These are phyloP conservation scores for Fusarium longipes DNA, from an alignment of 2,329 filamentous ascomycete species.

Conservation along the genomic window DNA sequence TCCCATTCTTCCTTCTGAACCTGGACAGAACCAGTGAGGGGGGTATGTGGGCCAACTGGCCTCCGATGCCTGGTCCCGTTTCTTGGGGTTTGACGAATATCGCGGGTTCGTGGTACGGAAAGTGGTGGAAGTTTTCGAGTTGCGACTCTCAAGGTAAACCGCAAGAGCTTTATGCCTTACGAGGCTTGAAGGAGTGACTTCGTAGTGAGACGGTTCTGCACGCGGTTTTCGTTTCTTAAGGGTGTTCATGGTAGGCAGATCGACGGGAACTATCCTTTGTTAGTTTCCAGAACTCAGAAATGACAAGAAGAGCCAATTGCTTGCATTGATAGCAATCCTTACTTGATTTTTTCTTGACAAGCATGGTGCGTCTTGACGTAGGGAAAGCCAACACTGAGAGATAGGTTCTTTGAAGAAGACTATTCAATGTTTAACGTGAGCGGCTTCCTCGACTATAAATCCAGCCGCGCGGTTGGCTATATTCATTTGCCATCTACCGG, in stretches of 20 bases:
- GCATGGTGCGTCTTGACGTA: too few species aligned
- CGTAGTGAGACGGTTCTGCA: background rate
- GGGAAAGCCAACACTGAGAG: background rate
- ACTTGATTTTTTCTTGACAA: too few species aligned
- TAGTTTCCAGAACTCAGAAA: background rate
- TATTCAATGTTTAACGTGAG: background rate
- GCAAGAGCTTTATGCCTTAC: conserved; percentile 64
- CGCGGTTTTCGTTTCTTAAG: background rate
- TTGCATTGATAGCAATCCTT: background rate
- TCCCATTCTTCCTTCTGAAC: conserved; percentile 74
- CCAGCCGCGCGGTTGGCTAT: background rate
- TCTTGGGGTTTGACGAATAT: conserved; percentile 70
- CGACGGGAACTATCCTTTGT: conserved; percentile 1
- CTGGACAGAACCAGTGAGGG: conserved; percentile 69
- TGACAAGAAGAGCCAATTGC: background rate
- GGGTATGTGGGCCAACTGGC: conserved; percentile 71
- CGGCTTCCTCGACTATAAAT: background rate
- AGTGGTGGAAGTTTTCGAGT: conserved; percentile 74
- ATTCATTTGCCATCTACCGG: background rate
- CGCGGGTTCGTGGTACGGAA: conserved; percentile 65
- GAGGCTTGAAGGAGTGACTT: conserved; percentile 26
- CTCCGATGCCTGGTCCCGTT: conserved; percentile 70
- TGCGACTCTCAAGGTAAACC: conserved; percentile 66
- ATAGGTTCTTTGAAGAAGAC: background rate
- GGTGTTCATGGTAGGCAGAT: conserved; percentile 8